Evolutionary conservation across 2,329 filamentous ascomycete genomes (phyloP).

Genomic region (Phyllosticta citrichinensis): DNA sequence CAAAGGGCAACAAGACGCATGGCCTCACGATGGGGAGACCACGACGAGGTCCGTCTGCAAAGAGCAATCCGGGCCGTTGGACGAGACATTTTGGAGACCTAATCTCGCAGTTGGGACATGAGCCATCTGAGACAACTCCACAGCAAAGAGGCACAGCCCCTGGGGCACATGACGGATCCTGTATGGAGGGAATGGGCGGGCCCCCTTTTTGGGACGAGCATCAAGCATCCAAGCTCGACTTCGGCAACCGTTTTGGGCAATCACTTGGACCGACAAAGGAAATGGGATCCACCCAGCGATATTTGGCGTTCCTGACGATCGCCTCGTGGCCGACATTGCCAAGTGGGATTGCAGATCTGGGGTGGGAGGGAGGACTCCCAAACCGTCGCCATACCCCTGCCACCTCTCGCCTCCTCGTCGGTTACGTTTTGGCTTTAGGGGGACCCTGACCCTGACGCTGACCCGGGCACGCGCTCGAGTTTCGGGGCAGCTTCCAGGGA

Average conservation of each 20-base stretch:
- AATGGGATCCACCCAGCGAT: not conserved
- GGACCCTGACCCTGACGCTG: too few relatives aligned
- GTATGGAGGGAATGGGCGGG: not conserved
- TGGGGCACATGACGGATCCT: not conserved
- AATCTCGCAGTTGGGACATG: not conserved
- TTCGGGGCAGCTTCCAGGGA: not conserved
- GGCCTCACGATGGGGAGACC: not conserved
- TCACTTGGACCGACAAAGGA: not conserved
- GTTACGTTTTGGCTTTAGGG: not conserved
- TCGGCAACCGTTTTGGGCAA: not conserved
- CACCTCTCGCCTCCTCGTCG: not conserved
- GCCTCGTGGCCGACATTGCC: slow-evolving; percentile 6
- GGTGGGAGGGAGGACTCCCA: not conserved
- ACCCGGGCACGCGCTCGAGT: not conserved
- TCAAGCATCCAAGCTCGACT: not conserved
- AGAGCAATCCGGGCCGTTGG: not conserved
- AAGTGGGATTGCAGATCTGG: not conserved
- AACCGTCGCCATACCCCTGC: not conserved
- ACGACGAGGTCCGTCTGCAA: not conserved
- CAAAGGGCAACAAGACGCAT: not conserved
- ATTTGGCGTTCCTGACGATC: slow-evolving; percentile 10
- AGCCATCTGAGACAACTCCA: not conserved
- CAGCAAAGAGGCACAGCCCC: not conserved
- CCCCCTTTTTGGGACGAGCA: not conserved
- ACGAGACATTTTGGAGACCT: not conserved